phyloP scores from a whole-genome alignment of 1,139 yeast species.

The Suhomyces taliae region DNA sequence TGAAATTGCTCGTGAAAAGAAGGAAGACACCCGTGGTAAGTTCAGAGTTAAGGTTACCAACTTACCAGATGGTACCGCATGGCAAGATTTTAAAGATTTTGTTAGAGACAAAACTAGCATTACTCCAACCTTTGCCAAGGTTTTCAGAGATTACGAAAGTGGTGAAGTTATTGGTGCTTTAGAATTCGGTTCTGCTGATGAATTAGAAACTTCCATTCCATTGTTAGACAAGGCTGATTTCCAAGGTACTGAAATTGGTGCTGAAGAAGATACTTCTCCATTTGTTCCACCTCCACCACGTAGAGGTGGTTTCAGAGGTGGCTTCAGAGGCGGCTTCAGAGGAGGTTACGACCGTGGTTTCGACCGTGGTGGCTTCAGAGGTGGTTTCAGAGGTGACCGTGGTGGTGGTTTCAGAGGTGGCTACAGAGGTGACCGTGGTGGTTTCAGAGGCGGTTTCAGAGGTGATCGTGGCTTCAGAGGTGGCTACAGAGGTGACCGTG shows the following conservation, averaged over 20 bases:
- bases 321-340: conserved; percentile 23
- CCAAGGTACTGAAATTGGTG: conserved; percentile 63
- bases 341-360: conserved; percentile 19
- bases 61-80: conserved; percentile 73
- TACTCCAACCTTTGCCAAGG: conserved; percentile 72
- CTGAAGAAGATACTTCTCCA: conserved; percentile 81
- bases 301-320: conserved; percentile 53
- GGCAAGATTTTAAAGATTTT: conserved; percentile 85
- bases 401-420: conserved; percentile 41
- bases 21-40: conserved; percentile 64
- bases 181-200: conserved; percentile 76
- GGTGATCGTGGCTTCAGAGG: conserved; percentile 31
- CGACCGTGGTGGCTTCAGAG: conserved; percentile 39
- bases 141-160: conserved; percentile 55
- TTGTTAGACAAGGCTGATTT: conserved; percentile 70
- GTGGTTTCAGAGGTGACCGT: conserved; percentile 30
- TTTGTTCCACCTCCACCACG: conserved; percentile 67
- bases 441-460: conserved; percentile 22
- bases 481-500: conserved; percentile 37
- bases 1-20: conserved; percentile 67
- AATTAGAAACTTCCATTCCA: conserved; percentile 66
- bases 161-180: conserved; percentile 75
- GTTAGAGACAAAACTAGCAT: conserved; percentile 67
- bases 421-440: conserved; percentile 32
- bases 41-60: conserved; percentile 67